These are phyloP conservation scores for Discostella stelligeroides DNA, from an alignment of 108 stramenopile species.

Conservation along the genomic window DNA sequence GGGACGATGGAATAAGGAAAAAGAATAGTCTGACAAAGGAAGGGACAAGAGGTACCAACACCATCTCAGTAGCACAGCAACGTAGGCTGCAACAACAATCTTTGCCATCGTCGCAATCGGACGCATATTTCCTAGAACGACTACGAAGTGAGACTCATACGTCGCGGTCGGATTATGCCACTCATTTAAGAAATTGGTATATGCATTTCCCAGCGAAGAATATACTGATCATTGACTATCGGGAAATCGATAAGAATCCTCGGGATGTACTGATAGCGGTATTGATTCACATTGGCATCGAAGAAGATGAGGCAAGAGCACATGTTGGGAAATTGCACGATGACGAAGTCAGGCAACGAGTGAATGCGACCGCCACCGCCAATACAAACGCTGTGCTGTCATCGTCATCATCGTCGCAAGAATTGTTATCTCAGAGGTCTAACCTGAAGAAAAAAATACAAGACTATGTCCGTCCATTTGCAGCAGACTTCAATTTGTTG, in stretches of 20 bases:
- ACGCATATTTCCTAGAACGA: conserved; percentile 54
- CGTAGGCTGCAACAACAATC: conserved; percentile 40
- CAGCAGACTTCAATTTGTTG: conserved; percentile 49
- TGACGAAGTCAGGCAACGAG: conserved; percentile 35
- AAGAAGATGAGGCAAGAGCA: conserved; percentile 29
- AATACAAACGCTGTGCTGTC: no score
- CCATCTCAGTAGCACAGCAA: conserved; percentile 28
- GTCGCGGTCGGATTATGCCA: conserved; percentile 43
- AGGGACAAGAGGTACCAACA: background rate
- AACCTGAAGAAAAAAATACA: conserved; percentile 49
- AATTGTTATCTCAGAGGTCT: conserved; percentile 34
- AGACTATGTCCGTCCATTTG: conserved; percentile 36
- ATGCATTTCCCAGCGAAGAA: conserved; percentile 41
- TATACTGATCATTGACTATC: conserved; percentile 50
- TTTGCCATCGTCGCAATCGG: conserved; percentile 40
- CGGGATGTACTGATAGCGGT: conserved; percentile 35
- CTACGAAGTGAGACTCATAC: conserved; percentile 34
- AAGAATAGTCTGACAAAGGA: background rate
- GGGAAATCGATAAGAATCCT: conserved; percentile 44
- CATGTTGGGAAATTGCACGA: conserved; percentile 29
- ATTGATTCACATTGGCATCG: conserved; percentile 50
- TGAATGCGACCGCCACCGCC: conserved; percentile 33
- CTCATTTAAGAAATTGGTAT: conserved; percentile 42
- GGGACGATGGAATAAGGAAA: background rate
- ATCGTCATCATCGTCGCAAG: background rate